Evolutionary conservation across 805 yeast species (phyloP), one percentile per base, ranked within the genome.

Genomic region (Candida parachauliodes): DNA sequence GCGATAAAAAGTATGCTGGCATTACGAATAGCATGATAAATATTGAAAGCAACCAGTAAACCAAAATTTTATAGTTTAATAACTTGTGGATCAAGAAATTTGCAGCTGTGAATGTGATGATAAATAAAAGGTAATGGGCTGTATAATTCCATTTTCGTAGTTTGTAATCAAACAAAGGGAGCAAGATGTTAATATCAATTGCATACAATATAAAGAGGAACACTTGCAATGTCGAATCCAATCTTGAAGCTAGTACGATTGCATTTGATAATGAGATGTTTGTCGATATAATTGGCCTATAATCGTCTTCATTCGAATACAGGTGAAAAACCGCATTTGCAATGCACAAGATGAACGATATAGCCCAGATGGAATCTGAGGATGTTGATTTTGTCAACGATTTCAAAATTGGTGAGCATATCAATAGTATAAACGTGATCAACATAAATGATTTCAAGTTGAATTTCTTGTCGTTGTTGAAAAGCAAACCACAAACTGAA

Each of bases 341-440:
- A 8, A 87, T 48, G 22, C 85, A 79, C 11, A 93, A 65, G 80
- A 96, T 83, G 32, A 82, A 79, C 6, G 94, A 77, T 4, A 93
- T 60, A 0, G 95, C 88, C 97, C 98, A 91, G 42, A 93, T 88
- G 11, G 96, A 87, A 62, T 93, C 98, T 0, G 93, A 83, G 0
- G 96, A 79, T 0, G 96, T 88, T 0, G 96, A 83, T 50, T 80
- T 78, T 0, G 96, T 88, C 29, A 93, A 69, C 0, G 96, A 88
- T 48, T 86, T 83, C 34, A 93, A 71, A 1, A 93, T 91, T 0
- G 98, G 98, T 0, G 97, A 84, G 29, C 91, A 67, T 1, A 93
- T 80, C 28, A 88, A 65, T 28, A 89, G 64, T 3, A 85, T 75
- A 41, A 89, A 74, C 1, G 81, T 70, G 9, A 89, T 81, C 19